These are phyloP conservation scores for Pichia paraexigua DNA, from an alignment of 805 yeast genomes.

Conservation along the genomic window DNA sequence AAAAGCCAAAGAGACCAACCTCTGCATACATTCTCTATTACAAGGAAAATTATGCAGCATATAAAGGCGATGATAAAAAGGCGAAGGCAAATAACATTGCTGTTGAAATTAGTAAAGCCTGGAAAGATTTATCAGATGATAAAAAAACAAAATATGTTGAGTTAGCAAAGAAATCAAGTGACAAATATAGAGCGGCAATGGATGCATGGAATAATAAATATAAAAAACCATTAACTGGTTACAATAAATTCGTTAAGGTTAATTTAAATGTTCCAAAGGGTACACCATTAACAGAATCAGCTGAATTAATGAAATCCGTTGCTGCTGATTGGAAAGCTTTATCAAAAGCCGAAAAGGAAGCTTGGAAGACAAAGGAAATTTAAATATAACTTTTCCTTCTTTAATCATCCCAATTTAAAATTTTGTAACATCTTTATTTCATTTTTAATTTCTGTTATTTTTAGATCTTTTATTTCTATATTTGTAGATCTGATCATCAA, in stretches of 20 bases:
- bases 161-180: not conserved
- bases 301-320: slow-evolving; percentile 13
- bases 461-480: not conserved
- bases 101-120: slow-evolving; percentile 11
- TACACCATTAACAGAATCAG: slow-evolving; percentile 10
- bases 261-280: slow-evolving; percentile 12
- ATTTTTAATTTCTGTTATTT: not conserved
- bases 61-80: slow-evolving; percentile 1
- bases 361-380: slow-evolving; percentile 13
- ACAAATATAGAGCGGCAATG: slow-evolving; percentile 9
- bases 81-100: slow-evolving; percentile 6
- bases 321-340: slow-evolving; percentile 19
- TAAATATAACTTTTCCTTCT: not conserved
- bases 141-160: slow-evolving; percentile 12
- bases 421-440: not conserved
- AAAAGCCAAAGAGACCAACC: slow-evolving; percentile 19
- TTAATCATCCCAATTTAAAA: too few relatives aligned
- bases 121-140: slow-evolving; percentile 17
- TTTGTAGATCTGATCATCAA: too few relatives aligned
- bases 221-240: slow-evolving; percentile 17
- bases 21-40: slow-evolving; percentile 14
- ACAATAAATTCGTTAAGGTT: slow-evolving; percentile 17
- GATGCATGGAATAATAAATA: slow-evolving; percentile 22
- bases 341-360: slow-evolving; percentile 17
- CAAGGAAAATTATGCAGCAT: slow-evolving; percentile 11